Percentiles rank a stretch among this genome's conserved stretches.
Evolutionary conservation across 768 basidiomycete genomes (phyloP).

Genomic region (Mycena metata): DNA sequence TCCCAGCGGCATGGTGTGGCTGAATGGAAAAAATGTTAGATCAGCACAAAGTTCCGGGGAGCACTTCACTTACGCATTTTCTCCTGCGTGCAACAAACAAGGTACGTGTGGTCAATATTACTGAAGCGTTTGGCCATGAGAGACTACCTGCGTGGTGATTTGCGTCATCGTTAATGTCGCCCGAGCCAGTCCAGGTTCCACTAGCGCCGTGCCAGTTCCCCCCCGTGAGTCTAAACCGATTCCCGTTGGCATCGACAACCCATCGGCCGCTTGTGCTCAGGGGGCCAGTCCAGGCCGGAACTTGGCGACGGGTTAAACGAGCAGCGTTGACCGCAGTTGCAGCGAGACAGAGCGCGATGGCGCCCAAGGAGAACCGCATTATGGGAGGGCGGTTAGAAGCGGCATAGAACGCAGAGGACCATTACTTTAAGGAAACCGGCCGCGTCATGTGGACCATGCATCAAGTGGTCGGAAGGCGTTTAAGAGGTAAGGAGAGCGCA

Average conservation of each 20-base stretch:
- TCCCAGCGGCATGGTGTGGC: constrained; percentile 37
- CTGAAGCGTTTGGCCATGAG: too few species aligned
- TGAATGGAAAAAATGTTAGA: too few species aligned
- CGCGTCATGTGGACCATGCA: too few species aligned
- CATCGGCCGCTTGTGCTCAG: constrained; percentile 35
- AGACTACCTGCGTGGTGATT: too few species aligned
- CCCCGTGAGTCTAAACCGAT: constrained; percentile 26
- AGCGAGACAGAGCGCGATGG: constrained; percentile 1
- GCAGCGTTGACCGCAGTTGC: background rate
- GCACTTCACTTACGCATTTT: constrained; percentile 26
- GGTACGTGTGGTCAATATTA: constrained; percentile 32
- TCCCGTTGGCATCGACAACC: constrained; percentile 31
- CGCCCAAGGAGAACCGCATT: too few species aligned
- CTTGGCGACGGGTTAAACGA: constrained; percentile 7
- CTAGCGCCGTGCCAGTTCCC: constrained; percentile 35
- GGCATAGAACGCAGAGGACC: too few species aligned
- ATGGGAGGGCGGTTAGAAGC: too few species aligned
- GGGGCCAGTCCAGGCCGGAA: constrained; percentile 22
- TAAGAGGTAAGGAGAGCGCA: too few species aligned
- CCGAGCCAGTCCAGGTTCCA: constrained; percentile 30
- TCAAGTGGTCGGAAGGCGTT: too few species aligned
- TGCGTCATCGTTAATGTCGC: too few species aligned
- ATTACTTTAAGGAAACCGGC: too few species aligned
- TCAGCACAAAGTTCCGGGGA: too few species aligned
- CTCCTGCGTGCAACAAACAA: constrained; percentile 27